Conservation (phyloP, 371 early-diverging fungal species). For the Parasitella parasitica region DNA sequence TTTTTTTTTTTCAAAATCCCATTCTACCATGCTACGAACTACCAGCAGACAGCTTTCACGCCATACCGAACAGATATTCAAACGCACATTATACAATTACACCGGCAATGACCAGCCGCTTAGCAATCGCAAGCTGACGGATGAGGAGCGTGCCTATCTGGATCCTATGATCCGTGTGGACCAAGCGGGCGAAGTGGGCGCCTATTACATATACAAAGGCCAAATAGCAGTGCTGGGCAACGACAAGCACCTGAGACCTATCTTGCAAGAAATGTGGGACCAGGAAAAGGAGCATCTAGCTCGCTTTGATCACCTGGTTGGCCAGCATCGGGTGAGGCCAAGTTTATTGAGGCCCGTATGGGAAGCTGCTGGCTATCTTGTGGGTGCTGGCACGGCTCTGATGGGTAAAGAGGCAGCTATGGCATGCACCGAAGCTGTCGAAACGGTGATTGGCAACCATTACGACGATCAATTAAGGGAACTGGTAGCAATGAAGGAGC, state of each 20-base stretch:
- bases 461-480: constrained; percentile 92
- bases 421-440: constrained; percentile 98
- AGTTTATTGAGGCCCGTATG: constrained; percentile 85
- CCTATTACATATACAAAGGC: constrained; percentile 93
- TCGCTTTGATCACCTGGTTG: constrained; percentile 76
- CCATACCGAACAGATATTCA: background rate
- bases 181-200: constrained; percentile 97
- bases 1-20: too few species aligned
- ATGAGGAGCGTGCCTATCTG: constrained; percentile 28
- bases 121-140: constrained; percentile 20
- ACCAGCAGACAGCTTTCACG: background rate
- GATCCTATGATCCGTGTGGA: constrained; percentile 88
- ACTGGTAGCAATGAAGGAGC: constrained; percentile 58
- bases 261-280: constrained; percentile 93
- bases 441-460: constrained; percentile 95
- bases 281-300: constrained; percentile 88
- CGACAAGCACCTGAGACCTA: constrained; percentile 66
- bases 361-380: constrained; percentile 83
- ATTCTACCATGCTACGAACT: background rate
- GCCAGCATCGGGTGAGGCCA: constrained; percentile 81
- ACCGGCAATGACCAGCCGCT: background rate
- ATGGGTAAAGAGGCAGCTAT: constrained; percentile 95
- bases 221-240: constrained; percentile 84
- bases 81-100: constrained; percentile 8
- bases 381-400: constrained; percentile 87